These are phyloP conservation scores for Cutaneotrichosporon spelunceum DNA, from an alignment of 1,284 basidiomycete species.

Conservation along the genomic window DNA sequence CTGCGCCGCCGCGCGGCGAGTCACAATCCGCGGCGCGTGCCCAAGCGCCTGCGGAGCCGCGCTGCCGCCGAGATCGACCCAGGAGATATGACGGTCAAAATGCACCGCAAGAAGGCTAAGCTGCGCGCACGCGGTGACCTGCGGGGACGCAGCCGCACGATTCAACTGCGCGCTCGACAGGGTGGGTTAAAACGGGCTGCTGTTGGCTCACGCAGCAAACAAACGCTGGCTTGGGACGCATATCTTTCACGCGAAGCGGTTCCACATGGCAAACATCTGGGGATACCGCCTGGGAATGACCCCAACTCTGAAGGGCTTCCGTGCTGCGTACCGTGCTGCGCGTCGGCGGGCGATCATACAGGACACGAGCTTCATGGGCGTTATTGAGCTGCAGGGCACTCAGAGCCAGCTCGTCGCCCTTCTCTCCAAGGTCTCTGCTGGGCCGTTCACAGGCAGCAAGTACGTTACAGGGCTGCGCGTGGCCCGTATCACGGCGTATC, in stretches of 20 bases:
- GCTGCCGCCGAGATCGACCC: constrained; percentile 83
- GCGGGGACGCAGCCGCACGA: constrained; percentile 34
- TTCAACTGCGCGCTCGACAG: constrained; percentile 38
- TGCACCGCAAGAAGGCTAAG: constrained; percentile 52
- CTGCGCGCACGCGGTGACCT: constrained; percentile 36
- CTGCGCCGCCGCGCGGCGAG: constrained; percentile 84
- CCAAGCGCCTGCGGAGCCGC: constrained; percentile 69
- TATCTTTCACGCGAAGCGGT: constrained; percentile 89
- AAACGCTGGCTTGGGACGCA: constrained; percentile 92
- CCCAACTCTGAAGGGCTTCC: constrained; percentile 83
- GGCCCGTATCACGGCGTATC: constrained; percentile 44
- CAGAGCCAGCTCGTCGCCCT: constrained; percentile 57
- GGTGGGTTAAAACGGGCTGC: constrained; percentile 17
- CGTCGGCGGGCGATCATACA: constrained; percentile 76
- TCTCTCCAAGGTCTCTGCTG: constrained; percentile 53
- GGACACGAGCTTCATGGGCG: constrained; percentile 77
- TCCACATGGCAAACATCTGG: constrained; percentile 88
- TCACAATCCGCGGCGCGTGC: constrained; percentile 86
- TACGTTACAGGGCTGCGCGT: constrained; percentile 53
- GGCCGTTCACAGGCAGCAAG: constrained; percentile 38
- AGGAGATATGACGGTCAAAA: constrained; percentile 59
- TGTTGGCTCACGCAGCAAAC: constrained; percentile 55
- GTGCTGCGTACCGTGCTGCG: constrained; percentile 81
- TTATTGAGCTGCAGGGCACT: constrained; percentile 68
- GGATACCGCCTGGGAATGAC: constrained; percentile 77